Conservation (phyloP, 2,329 filamentous ascomycete genomes). For the Neofusicoccum cordaticola region DNA sequence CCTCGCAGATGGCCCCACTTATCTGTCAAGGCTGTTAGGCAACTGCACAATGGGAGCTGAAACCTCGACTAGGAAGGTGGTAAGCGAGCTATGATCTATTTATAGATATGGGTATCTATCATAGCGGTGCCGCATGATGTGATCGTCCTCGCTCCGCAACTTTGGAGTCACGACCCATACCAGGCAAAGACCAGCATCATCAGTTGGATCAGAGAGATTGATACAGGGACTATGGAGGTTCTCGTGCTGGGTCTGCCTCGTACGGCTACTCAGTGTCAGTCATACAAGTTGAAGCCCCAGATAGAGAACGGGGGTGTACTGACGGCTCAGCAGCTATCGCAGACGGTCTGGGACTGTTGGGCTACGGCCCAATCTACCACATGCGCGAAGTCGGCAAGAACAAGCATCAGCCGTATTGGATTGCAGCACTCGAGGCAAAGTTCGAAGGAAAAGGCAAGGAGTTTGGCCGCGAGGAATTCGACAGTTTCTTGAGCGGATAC, state of each 20-base stretch:
- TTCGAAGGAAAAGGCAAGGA: slow-evolving; percentile 25
- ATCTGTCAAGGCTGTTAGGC: too few relatives aligned
- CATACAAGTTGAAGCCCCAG: too few relatives aligned
- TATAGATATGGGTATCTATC: too few relatives aligned
- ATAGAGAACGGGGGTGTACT: background rate
- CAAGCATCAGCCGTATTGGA: background rate
- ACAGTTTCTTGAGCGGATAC: slow-evolving; percentile 32
- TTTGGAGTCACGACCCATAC: too few relatives aligned
- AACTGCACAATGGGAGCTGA: too few relatives aligned
- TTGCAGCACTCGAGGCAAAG: slow-evolving; percentile 26
- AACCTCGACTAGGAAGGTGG: too few relatives aligned
- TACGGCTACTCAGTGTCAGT: slow-evolving; percentile 29
- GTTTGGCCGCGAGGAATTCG: slow-evolving; percentile 31
- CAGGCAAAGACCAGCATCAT: too few relatives aligned
- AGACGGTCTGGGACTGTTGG: slow-evolving; percentile 28
- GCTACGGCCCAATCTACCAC: slow-evolving; percentile 20
- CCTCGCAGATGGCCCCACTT: too few relatives aligned
- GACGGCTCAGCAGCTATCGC: background rate
- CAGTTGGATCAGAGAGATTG: background rate
- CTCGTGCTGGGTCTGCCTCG: slow-evolving; percentile 35
- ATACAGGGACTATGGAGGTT: slow-evolving; percentile 26
- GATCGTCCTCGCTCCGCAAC: background rate
- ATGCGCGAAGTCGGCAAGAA: background rate
- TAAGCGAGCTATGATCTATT: too few relatives aligned
- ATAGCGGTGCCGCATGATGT: background rate